Evolutionary conservation across 2,329 filamentous ascomycete species (phyloP), one percentile per base, ranked within the genome.

Genomic region (Didymella sp.): DNA sequence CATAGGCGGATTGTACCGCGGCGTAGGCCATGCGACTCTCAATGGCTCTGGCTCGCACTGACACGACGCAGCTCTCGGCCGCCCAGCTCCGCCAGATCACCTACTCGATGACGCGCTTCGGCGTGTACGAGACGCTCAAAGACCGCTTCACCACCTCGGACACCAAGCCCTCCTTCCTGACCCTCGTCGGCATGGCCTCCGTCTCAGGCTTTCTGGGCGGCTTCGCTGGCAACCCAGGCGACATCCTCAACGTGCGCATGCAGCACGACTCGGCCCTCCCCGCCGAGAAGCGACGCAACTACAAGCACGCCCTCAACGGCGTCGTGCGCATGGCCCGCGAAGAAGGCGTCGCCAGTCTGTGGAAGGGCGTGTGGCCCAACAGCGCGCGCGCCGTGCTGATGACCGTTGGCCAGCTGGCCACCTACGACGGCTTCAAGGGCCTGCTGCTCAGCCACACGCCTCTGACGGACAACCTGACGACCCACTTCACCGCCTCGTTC

Each of bases 161-260:
- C 2, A 68, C 73, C 3, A 75, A 81, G 49, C 89, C 92, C 2
- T 87, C 89, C 2, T 87, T 96, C 68, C 81, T 87, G 11, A 82
- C 86, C n/a, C 87, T 99, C 9, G 84, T 96, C 62, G 90, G 85
- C 63, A 90, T 98, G 77, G 91, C 94, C 50, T 89, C 87, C 22
- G 79, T 87, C 25, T 94, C 95, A 7, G 95, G 95, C 48, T 91
- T 97, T 73, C 78, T 96, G 2, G 95, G 95, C 60, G 95, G 95
- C 46, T 80, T 98, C 43, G 90, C 89, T 6, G 95, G 95, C 63
- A 99, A 98, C 79, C 92, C 93, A 2, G 94, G 93, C 63, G 95
- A 99, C 75, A 92, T 99, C 30, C 83, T 97, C 71, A 99, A 99
- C 78, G 95, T 99, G 46, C 91, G 95, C 64, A 99, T 99, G 95